Evolutionary conservation across 495 filamentous ascomycete genomes (phyloP).

Genomic region (Apiosordaria backusii): DNA sequence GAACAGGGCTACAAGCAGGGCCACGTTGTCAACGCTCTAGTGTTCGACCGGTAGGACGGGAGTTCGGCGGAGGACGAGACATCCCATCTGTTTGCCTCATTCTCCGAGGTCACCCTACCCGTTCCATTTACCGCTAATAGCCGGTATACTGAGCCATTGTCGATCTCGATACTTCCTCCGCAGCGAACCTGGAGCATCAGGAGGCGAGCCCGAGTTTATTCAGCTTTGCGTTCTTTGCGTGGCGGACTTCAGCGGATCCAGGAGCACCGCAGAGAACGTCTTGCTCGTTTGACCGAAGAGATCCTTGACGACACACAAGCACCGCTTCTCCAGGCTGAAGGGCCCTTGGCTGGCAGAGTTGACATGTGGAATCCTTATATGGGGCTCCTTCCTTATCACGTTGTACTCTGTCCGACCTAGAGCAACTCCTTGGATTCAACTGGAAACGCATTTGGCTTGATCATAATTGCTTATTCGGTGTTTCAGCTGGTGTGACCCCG

Average conservation of each 20-base stretch:
- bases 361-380: not conserved
- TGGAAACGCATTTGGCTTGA: not conserved
- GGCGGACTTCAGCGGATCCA: not conserved
- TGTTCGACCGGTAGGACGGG: slow-evolving; percentile 51
- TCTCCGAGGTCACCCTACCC: not conserved
- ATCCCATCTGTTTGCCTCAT: not conserved
- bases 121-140: not conserved
- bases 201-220: not conserved
- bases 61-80: not conserved
- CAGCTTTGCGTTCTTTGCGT: not conserved
- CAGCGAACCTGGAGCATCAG: not conserved
- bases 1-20: slow-evolving; percentile 73
- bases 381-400: not conserved
- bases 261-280: not conserved
- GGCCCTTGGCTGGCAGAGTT: not conserved
- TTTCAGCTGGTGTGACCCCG: not conserved
- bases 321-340: not conserved
- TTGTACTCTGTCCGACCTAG: not conserved
- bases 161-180: not conserved
- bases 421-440: not conserved
- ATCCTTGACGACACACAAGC: not conserved
- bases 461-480: not conserved
- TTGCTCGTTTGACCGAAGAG: not conserved
- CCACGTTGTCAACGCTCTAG: slow-evolving; percentile 75
- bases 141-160: not conserved